Evolutionary conservation across 192 early-diverging fungal species (phyloP), one percentile per base, ranked within the genome.

Genomic region (Podila epigama): DNA sequence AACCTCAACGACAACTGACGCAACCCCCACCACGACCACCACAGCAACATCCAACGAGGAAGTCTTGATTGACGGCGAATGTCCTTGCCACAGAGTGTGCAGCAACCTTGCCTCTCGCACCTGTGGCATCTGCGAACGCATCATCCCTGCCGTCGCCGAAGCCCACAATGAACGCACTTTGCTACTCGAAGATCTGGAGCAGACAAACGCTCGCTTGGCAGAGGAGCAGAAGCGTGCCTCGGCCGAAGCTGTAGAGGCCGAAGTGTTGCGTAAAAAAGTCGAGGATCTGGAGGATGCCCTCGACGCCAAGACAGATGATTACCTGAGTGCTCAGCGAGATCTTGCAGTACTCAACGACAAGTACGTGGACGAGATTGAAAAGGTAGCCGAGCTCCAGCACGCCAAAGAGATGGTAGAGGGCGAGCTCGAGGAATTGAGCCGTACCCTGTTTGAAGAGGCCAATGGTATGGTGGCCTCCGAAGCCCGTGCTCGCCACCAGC

Each of bases 361-460:
- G 65, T 89, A 92, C 36, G 83, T 93, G 13, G 94, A 94, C 62
- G 92, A 94, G 78, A 91, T 98, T 35, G 91, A 95, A 69, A 88
- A 89, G 59, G 89, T 91, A 3, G 91, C 91, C 4, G 95, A 98
- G 73, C 86, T 99, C 50, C 93, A 96, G 58, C 89, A 92, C 66
- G 92, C 94, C 53, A 97, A 95, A 59, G 95, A 98, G 65, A 88
- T 91, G 44, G 89, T 99, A 1, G 94, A 98, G 79, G 91, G 88
- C 18, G 98, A 99, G 81, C 81, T 99, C 27, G 98, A 98, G 69
- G 96, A 98, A 34, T 81, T 99, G 35, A 95, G 93, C n/a, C 86
- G 90, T 31, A 86, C 88, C 39, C 77, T 99, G 27, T 96, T 99
- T 80, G 94, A 97, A 62, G 95, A 98, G 73, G 98, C 98, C 0